Evolutionary conservation across 768 basidiomycete genomes (phyloP), one percentile per base, ranked within the genome.

Genomic region (Rhizopogon roseolus): DNA sequence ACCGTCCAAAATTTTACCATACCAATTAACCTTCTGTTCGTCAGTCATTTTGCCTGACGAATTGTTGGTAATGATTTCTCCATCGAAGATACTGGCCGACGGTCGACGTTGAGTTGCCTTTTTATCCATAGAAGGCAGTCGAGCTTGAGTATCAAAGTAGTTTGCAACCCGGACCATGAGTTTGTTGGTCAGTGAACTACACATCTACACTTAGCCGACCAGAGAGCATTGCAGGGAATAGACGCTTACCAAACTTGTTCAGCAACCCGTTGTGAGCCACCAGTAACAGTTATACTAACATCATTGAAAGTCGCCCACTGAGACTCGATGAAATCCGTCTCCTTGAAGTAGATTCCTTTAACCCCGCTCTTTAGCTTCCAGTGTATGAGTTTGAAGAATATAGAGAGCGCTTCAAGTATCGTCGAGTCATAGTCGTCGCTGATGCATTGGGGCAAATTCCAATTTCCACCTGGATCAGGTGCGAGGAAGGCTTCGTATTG

Each of bases 301-400:
- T 91, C 90, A 59, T 90, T 90, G 70, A 98, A 86, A 19, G 96
- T 95, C 17, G 90, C 87, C 90, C 94, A 96, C 62, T 98, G 94
- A 6, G 88, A 86, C 66, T 99, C 96, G 37, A 99, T 78, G n/a
- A 98, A 85, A 66, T 98, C 96, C 0, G 95, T 97, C 75, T 99
- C 97, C 65, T 95, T 93, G 77, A 98, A 95, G 70, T 96, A 90
- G 45, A 95, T 92, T 17, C 88, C 90, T 67, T 92, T 93, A 55
- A 85, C 81, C 17, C 89, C 92, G 58, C 90, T 89, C 76, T 96
- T 96, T 49, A 99, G 78, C 68, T 98, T 96, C 90, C 89, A 93
- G 60, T 96, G 93, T 19, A 98, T 85, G 36, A 99, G 77, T 64
- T 82, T 88, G 79, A 99, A 99, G 72, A 98, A 95, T 64, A 86